Base-by-base conservation (phyloP, 73 alveolate species). In the Paramecium tetraurelia region DNA sequence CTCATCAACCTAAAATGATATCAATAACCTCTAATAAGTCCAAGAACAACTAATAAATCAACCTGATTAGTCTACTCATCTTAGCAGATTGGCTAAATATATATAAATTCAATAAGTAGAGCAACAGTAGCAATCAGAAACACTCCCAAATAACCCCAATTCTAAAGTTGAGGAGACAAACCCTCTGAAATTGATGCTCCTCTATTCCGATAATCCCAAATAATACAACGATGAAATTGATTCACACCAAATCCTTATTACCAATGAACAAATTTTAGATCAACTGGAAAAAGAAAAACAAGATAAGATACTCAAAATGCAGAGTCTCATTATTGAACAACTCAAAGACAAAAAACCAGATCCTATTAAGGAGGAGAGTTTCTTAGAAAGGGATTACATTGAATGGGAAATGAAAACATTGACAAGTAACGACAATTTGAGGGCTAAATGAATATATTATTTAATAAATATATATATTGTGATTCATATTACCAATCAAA, bases 351-450 rank as follows among this genome's bases (percentile, higher is more conserved):
- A 63, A 63, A 63, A 63, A 63, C 48, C 48, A 63, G 84, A 63
- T 27, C 41, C 41, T 11, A 63, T 22, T 27, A 63, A 63, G 31
- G 50, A 63, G 31, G 41, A 27, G 29, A 63, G 84, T 63, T 63
- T 63, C 12, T 24, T 63, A 63, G 84, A 63, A 33, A 63, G 29
- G n/a, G 84, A 63, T 33, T 63, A 63, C 5, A 63, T 63, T 12
- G 84, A 63, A 63, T 63, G 84, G 84, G 84, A 63, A 63, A 63
- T 63, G 84, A 63, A 63, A 63, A 63, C 84, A 63, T 33, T 63
- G 46, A 63, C 21, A 11, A 63, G 24, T n/a, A 63, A 63, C 46
- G 24, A 63, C 46, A 63, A 53, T 53, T 53, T 53, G 14, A 53
- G 84, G 12, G 44, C 46, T 27, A 63, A 33, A 63, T 63, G 84